These are phyloP conservation scores for Capronia epimyces DNA, from an alignment of 2,329 filamentous ascomycete genomes.

Conservation along the genomic window DNA sequence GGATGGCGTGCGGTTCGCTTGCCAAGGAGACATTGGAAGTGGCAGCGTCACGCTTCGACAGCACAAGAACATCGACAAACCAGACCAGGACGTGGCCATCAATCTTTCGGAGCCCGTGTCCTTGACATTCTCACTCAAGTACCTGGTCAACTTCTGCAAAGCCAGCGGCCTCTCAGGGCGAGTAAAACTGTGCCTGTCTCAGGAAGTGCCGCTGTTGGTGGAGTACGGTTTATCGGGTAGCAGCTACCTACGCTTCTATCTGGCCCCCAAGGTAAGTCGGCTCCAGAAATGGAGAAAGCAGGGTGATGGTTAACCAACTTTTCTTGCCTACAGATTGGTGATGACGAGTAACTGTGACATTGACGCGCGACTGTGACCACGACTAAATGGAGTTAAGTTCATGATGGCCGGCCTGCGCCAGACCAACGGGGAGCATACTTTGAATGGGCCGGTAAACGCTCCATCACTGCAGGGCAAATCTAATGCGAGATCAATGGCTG, in stretches of 20 bases:
- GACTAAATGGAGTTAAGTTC: not conserved
- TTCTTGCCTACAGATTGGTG: constrained; percentile 55
- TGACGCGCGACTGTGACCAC: constrained; percentile 4
- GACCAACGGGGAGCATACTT: too few species aligned
- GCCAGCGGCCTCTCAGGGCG: constrained; percentile 73
- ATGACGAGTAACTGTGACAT: constrained; percentile 41
- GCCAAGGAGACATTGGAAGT: constrained; percentile 90
- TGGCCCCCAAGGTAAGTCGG: constrained; percentile 82
- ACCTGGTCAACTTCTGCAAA: constrained; percentile 99
- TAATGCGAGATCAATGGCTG: not conserved
- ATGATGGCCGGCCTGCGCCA: not conserved
- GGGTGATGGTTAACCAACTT: constrained; percentile 35
- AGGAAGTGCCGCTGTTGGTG: constrained; percentile 91
- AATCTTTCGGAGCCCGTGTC: constrained; percentile 86
- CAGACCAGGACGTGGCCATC: constrained; percentile 78
- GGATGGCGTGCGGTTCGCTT: constrained; percentile 93
- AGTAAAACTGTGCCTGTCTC: constrained; percentile 90
- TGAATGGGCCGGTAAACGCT: not conserved
- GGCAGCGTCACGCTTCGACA: constrained; percentile 87
- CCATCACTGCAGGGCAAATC: not conserved
- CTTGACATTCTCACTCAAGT: constrained; percentile 97
- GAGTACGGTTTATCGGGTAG: constrained; percentile 78
- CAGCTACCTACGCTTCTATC: constrained; percentile 93
- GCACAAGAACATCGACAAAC: constrained; percentile 85
- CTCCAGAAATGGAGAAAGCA: not conserved